A percentile compares a stretch with the other conserved stretches of the same genome.
Evolutionary conservation across 1,284 basidiomycete genomes (phyloP).

Genomic region (Microbotryum violaceum): DNA sequence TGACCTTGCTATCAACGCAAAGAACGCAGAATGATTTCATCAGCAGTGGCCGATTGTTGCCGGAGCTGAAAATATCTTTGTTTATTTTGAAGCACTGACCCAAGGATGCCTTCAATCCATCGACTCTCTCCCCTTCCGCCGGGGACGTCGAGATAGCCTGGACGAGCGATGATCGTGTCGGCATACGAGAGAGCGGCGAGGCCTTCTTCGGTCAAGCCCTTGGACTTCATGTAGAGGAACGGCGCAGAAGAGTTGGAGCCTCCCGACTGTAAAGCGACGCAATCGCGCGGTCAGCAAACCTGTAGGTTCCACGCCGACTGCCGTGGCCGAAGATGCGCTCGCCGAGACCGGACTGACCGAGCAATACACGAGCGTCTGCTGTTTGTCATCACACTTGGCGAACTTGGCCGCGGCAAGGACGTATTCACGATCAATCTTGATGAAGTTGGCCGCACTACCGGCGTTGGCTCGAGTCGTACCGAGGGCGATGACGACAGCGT

Average conservation of each 20-base stretch:
- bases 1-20: constrained; percentile 40
- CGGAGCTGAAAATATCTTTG: not conserved
- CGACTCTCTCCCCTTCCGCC: constrained; percentile 45
- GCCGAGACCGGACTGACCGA: constrained; percentile 46
- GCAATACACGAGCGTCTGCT: constrained; percentile 59
- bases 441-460: constrained; percentile 57
- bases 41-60: too few relatives aligned
- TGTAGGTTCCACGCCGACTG: not conserved
- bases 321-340: not conserved
- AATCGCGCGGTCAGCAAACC: not conserved
- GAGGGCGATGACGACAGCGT: constrained; percentile 56
- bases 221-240: constrained; percentile 52
- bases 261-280: constrained; percentile 41
- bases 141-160: constrained; percentile 47
- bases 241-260: constrained; percentile 49
- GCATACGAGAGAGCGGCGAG: constrained; percentile 58
- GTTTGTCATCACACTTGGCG: constrained; percentile 49
- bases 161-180: constrained; percentile 61
- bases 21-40: too few relatives aligned
- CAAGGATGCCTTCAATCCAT: constrained; percentile 44
- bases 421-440: constrained; percentile 68
- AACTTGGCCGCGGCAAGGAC: constrained; percentile 61
- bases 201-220: constrained; percentile 63
- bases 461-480: constrained; percentile 57
- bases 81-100: constrained; percentile 40